Evolutionary conservation across 2,329 filamentous ascomycete genomes (phyloP).

Genomic region (Rugonectria rugulosa): DNA sequence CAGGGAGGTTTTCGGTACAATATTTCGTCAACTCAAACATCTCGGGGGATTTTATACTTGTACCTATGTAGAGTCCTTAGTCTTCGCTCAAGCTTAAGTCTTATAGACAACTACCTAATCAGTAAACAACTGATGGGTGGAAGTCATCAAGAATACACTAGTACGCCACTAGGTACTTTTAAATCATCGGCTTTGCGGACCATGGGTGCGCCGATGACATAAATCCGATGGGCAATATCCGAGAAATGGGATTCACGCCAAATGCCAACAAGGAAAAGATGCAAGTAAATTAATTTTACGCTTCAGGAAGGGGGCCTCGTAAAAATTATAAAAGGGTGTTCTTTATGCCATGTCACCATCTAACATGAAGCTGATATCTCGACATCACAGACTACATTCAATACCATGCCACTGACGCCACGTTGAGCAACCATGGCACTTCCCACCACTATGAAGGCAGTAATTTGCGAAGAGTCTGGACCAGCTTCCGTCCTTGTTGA

Average conservation of each 20-base stretch:
- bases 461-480: not conserved
- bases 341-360: not conserved
- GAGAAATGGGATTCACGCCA: not conserved
- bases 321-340: too few relatives aligned
- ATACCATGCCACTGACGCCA: not conserved
- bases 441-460: not conserved
- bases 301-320: too few relatives aligned
- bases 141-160: too few relatives aligned
- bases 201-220: not conserved
- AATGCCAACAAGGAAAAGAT: too few relatives aligned
- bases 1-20: too few relatives aligned
- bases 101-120: too few relatives aligned
- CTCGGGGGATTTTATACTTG: too few relatives aligned
- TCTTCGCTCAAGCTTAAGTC: too few relatives aligned
- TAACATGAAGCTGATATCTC: not conserved
- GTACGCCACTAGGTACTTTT: not conserved
- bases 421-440: not conserved
- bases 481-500: not conserved
- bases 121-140: too few relatives aligned
- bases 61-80: too few relatives aligned
- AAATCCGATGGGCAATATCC: not conserved
- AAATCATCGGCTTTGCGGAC: constrained; percentile 4
- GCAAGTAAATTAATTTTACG: too few relatives aligned
- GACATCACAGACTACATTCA: not conserved
- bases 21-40: too few relatives aligned